Evolutionary conservation across 176 grass and related monocot species (phyloP).

Genomic region (Oryza meyeriana): DNA sequence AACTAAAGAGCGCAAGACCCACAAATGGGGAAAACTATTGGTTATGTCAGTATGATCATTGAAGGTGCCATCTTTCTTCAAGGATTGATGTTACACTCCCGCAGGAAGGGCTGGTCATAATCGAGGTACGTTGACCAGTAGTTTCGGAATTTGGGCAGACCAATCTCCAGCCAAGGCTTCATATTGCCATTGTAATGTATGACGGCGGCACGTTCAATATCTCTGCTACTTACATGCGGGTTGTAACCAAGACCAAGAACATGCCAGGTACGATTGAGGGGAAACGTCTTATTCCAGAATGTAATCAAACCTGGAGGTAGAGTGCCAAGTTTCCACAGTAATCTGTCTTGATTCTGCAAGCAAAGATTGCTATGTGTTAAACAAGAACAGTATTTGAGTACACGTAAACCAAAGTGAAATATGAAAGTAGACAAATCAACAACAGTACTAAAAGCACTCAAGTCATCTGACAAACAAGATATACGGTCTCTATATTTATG

Average conservation of each 20-base stretch:
- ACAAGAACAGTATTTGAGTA: not conserved
- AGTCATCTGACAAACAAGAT: not conserved
- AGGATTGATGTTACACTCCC: constrained; percentile 81
- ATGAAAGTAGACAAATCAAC: constrained; percentile 7
- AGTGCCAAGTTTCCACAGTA: constrained; percentile 79
- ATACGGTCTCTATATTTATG: not conserved
- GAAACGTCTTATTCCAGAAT: constrained; percentile 69
- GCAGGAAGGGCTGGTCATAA: constrained; percentile 65
- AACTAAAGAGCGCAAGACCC: not conserved
- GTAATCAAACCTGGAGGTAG: constrained; percentile 88
- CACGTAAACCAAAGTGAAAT: not conserved
- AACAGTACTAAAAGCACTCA: constrained; percentile 2
- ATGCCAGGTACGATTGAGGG: constrained; percentile 59
- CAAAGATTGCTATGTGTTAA: constrained; percentile 12
- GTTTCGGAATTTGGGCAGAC: constrained; percentile 55
- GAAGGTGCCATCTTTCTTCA: constrained; percentile 26
- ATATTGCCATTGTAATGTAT: constrained; percentile 90
- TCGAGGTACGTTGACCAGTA: constrained; percentile 86
- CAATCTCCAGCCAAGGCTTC: constrained; percentile 94
- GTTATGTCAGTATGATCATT: constrained; percentile 24
- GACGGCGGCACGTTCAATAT: constrained; percentile 56
- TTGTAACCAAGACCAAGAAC: constrained; percentile 82
- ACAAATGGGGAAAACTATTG: not conserved
- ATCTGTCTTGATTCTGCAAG: constrained; percentile 64
- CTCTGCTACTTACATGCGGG: constrained; percentile 59